Conservation (phyloP, 331 rosid genomes). For the Saraca asoca region DNA sequence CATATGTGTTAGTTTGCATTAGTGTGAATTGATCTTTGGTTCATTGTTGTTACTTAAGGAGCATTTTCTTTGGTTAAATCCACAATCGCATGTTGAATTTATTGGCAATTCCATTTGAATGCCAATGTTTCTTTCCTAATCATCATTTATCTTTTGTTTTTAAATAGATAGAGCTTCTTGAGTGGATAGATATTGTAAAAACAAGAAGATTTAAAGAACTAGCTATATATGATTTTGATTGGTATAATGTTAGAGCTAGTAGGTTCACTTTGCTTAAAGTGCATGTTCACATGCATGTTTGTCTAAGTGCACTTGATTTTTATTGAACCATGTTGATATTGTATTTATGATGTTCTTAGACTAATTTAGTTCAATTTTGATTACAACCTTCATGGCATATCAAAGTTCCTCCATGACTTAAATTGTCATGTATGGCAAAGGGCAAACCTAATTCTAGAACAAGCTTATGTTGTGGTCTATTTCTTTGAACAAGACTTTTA, state of each 20-base stretch:
- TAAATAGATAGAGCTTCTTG: conserved; percentile 69
- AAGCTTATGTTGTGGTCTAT: too few species aligned
- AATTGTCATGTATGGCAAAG: neutral
- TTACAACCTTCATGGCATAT: conserved; percentile 77
- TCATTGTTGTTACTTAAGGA: too few species aligned
- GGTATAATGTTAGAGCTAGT: conserved; percentile 82
- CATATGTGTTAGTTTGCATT: too few species aligned
- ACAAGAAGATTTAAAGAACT: conserved; percentile 73
- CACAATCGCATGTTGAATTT: too few species aligned
- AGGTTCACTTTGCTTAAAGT: conserved; percentile 1
- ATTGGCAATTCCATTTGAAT: too few species aligned
- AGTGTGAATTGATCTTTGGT: too few species aligned
- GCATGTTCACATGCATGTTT: neutral
- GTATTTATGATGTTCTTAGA: neutral
- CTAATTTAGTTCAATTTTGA: neutral
- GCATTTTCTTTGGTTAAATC: too few species aligned
- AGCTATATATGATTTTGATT: conserved; percentile 80
- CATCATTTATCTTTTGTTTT: too few species aligned
- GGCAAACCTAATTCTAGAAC: neutral
- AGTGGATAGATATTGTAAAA: conserved; percentile 81
- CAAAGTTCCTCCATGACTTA: too few species aligned
- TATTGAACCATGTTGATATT: too few species aligned
- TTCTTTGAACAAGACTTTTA: neutral
- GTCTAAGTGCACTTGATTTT: neutral
- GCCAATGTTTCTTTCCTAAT: too few species aligned